Conservation (phyloP, 2,329 filamentous ascomycete species). For the Fusarium hostae region DNA sequence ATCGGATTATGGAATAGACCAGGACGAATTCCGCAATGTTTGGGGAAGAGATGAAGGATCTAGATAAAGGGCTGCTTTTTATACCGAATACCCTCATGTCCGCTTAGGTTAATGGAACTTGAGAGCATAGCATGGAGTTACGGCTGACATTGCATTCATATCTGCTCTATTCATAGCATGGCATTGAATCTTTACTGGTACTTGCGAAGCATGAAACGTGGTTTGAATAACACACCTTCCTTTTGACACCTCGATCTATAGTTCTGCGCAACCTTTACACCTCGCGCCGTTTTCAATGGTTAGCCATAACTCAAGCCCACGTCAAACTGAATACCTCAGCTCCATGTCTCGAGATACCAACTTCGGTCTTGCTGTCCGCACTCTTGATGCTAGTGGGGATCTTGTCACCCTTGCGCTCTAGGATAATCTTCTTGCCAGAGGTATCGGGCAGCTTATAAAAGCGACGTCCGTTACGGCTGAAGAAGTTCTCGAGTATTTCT, state of each 20-base stretch:
- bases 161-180: constrained; percentile 6
- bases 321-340: constrained; percentile 55
- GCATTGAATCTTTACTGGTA: neutral
- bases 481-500: constrained; percentile 65
- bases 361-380: constrained; percentile 53
- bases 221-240: neutral
- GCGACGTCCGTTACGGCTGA: constrained; percentile 61
- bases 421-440: constrained; percentile 46
- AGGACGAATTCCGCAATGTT: constrained; percentile 59
- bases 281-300: neutral
- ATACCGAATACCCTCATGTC: constrained; percentile 31
- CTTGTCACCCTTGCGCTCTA: constrained; percentile 56
- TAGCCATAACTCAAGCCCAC: constrained; percentile 44
- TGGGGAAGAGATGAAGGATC: constrained; percentile 51
- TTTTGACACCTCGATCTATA: constrained; percentile 3
- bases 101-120: constrained; percentile 11
- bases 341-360: constrained; percentile 57
- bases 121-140: constrained; percentile 45
- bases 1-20: constrained; percentile 48
- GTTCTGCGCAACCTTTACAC: neutral
- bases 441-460: constrained; percentile 61
- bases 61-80: constrained; percentile 31
- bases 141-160: constrained; percentile 44
- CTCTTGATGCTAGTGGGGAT: constrained; percentile 54
- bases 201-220: neutral